Percentiles rank a stretch among this genome's conserved stretches.
These are phyloP conservation scores for Podaxis pistillaris DNA, from an alignment of 768 basidiomycete species.

Conservation along the genomic window DNA sequence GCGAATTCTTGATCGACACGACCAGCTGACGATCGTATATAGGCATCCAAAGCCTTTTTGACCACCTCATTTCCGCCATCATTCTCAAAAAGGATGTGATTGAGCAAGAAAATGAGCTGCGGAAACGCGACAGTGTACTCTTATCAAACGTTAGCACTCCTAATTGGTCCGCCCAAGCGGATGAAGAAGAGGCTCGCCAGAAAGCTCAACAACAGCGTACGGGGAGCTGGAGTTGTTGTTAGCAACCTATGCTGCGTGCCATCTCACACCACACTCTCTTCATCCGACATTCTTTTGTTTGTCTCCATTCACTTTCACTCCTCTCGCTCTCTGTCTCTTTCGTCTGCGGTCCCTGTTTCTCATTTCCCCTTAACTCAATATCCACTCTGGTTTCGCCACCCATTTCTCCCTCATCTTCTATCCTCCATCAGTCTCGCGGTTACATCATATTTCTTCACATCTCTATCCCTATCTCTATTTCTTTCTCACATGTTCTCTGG, in stretches of 20 bases:
- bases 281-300: conserved; percentile 4
- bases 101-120: conserved; percentile 76
- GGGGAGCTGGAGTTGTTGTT: conserved; percentile 73
- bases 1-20: conserved; percentile 16
- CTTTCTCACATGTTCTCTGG: conserved; percentile 19
- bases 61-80: conserved; percentile 76
- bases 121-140: conserved; percentile 83
- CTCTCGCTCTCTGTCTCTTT: background rate
- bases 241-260: conserved; percentile 28
- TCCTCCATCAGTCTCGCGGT: conserved; percentile 13
- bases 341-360: conserved; percentile 15
- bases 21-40: conserved; percentile 11
- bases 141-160: conserved; percentile 63
- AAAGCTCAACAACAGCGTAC: conserved; percentile 41
- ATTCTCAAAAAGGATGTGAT: conserved; percentile 76
- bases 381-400: conserved; percentile 17
- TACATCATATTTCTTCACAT: conserved; percentile 16
- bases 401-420: conserved; percentile 16
- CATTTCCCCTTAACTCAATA: conserved; percentile 21
- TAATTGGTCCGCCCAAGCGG: conserved; percentile 77
- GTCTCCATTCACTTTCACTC: background rate
- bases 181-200: conserved; percentile 71
- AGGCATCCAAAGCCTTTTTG: conserved; percentile 84
- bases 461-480: conserved; percentile 23
- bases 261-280: conserved; percentile 10